phyloP scores from a whole-genome alignment of 2,329 filamentous ascomycete species.

The Xylariaceae sp. region DNA sequence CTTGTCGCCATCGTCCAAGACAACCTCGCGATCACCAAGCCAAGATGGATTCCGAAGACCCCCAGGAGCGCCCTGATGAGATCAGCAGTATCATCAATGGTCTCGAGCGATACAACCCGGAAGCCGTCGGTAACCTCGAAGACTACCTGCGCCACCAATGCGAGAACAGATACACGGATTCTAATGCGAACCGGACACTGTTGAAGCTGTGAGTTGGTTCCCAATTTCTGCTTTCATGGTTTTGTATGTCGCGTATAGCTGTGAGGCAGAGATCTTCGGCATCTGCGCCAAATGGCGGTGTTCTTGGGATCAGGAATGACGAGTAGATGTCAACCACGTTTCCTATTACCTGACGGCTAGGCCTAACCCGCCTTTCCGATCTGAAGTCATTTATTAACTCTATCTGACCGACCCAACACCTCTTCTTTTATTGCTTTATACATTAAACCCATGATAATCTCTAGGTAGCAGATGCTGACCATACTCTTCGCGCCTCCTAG shows the following conservation, averaged over 20 bases:
- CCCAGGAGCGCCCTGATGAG: constrained; percentile 85
- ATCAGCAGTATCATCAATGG: constrained; percentile 94
- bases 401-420: constrained; percentile 56
- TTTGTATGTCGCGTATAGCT: constrained; percentile 10
- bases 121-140: constrained; percentile 90
- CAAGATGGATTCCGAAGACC: constrained; percentile 73
- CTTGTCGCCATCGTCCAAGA: constrained; percentile 18
- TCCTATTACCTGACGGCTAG: constrained; percentile 91
- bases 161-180: constrained; percentile 90
- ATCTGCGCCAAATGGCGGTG: not conserved
- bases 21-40: constrained; percentile 18
- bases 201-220: constrained; percentile 82
- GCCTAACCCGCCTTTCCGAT: constrained; percentile 50
- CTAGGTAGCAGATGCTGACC: constrained; percentile 1
- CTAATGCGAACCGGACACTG: constrained; percentile 92
- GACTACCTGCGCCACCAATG: constrained; percentile 93
- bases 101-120: constrained; percentile 96
- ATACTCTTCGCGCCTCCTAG: constrained; percentile 41
- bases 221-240: constrained; percentile 11
- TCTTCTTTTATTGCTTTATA: not conserved
- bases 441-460: not conserved
- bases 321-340: constrained; percentile 75
- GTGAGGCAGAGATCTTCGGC: not conserved
- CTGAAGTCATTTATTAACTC: constrained; percentile 72
- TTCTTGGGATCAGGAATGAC: constrained; percentile 51